Evolutionary conservation across 2,329 filamentous ascomycete genomes (phyloP).

Genomic region (Boeremia lycopersici): DNA sequence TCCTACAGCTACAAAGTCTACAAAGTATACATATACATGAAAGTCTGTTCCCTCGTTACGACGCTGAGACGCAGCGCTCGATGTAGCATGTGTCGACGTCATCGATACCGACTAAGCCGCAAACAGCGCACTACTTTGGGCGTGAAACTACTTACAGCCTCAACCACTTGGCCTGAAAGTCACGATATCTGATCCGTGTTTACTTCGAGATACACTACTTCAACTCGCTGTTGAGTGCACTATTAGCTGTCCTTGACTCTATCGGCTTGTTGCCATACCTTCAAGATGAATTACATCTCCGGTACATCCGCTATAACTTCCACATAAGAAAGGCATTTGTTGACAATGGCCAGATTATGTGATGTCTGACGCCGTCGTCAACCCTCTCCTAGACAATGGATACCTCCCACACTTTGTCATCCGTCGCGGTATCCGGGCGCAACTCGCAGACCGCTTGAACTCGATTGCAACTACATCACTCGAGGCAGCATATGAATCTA

Average conservation of each 20-base stretch:
- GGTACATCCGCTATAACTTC: constrained; percentile 21
- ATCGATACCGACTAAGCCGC: constrained; percentile 10
- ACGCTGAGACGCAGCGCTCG: constrained; percentile 10
- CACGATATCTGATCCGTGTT: constrained; percentile 11
- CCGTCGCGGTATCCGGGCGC: constrained; percentile 68
- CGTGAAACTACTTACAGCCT: constrained; percentile 13
- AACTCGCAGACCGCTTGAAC: constrained; percentile 65
- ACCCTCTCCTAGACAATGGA: constrained; percentile 64
- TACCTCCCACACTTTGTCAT: constrained; percentile 69
- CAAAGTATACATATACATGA: not conserved
- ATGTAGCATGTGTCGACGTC: constrained; percentile 19
- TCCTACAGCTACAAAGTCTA: not conserved
- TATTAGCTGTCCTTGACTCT: not conserved
- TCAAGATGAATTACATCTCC: constrained; percentile 42
- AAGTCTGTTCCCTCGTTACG: not conserved
- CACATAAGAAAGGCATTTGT: not conserved
- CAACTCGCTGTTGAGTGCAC: not conserved
- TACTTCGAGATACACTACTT: not conserved
- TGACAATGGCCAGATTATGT: constrained; percentile 27
- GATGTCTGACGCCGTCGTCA: constrained; percentile 33
- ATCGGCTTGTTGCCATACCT: not conserved
- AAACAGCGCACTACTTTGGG: constrained; percentile 17
- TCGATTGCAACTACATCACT: constrained; percentile 62
- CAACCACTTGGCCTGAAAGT: constrained; percentile 9
- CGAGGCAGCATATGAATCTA: constrained; percentile 60